phyloP scores from a whole-genome alignment of 2,329 filamentous ascomycete species.

The Fusarium sp. region DNA sequence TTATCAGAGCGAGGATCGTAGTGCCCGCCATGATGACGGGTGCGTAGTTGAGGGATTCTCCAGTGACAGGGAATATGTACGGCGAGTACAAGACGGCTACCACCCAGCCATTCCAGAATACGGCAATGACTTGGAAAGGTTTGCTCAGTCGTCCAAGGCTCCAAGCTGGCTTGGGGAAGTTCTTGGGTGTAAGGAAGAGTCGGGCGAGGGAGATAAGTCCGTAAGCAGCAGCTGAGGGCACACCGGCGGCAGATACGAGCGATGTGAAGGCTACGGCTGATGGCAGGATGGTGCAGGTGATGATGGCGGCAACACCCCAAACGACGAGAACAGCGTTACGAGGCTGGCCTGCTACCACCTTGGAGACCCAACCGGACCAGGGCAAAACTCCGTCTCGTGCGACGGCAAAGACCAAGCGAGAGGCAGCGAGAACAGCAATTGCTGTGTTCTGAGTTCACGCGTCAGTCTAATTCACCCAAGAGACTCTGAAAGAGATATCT shows the following conservation, averaged over 20 bases:
- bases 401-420: background rate
- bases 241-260: background rate
- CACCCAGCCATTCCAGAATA: background rate
- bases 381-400: conserved; percentile 11
- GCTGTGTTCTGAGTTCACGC: background rate
- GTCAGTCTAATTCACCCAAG: background rate
- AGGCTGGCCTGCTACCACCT: background rate
- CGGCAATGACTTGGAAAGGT: conserved; percentile 1
- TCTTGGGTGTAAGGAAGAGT: background rate
- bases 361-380: conserved; percentile 2
- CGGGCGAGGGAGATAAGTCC: background rate
- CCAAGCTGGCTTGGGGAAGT: conserved; percentile 18
- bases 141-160: background rate
- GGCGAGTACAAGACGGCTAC: conserved; percentile 7
- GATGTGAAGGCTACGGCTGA: background rate
- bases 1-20: background rate
- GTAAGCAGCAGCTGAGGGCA: conserved; percentile 4
- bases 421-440: background rate
- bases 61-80: conserved; percentile 1
- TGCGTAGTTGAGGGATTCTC: background rate
- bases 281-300: conserved; percentile 6
- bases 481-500: rapidly evolving
- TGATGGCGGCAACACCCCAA: background rate
- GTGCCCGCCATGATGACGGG: conserved; percentile 13
- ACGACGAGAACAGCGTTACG: background rate